Evolutionary conservation across 305 asterid species (phyloP), one percentile per base, ranked within the genome.

Genomic region (Lippia alba): DNA sequence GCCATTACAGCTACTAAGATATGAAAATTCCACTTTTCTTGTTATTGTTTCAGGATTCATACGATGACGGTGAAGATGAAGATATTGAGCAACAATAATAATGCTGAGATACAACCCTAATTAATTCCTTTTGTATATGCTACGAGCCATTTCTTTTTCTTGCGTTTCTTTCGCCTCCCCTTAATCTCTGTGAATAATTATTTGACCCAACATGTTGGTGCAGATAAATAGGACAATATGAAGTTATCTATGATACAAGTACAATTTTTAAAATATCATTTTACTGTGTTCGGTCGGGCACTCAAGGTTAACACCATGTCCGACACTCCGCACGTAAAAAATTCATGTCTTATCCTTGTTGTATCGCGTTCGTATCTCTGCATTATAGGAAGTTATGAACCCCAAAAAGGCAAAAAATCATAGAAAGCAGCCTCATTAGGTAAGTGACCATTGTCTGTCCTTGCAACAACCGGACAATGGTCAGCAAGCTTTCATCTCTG

Each of bases 401-500:
- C 18, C 19, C 61, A n/a, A 8, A 36, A 16, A n/a, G 10, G 36
- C 15, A 34, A 24, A 19, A 40, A 51, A 19, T 36, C 72, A 70
- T 66, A 46, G 14, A 54, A 66, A 61, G 63, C 61, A 45, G 46
- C 64, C 45, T 24, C 55, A 17, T 33, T 71, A 53, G 59, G 66
- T 39, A 32, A 48, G 16, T 33, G 65, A 58, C 58, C 53, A 64
- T 50, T 49, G 30, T 15, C 56, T 51, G 19, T 16, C 56, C 5
- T 7, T 16, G 19, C 40, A 48, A 46, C 55, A 32, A 69, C 41
- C 55, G 5, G 60, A 45, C 19, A 58, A 15, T 24, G 40, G 34
- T 51, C 72, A 36, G 66, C 61, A 66, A 51, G 61, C 74, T 57
- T 55, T 72, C 41, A 69, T 69, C 30, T 66, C 45, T 33, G 36